Evolutionary conservation across 768 basidiomycete species (phyloP).

Genomic region (Auricularia auricula-judae): DNA sequence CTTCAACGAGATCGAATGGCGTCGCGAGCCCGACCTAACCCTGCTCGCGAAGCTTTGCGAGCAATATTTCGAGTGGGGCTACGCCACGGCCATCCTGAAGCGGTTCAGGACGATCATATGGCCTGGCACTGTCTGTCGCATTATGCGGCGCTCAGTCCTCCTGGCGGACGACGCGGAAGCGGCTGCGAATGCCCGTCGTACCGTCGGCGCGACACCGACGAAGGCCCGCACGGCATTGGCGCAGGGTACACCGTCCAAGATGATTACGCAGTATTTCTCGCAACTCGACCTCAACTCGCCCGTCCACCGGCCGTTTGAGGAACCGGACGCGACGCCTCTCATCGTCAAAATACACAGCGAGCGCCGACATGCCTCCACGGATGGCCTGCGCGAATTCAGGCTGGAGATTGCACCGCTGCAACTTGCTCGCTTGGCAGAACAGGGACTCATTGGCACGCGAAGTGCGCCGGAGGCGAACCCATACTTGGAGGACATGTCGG

Average conservation of each 20-base stretch:
- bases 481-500: constrained; percentile 37
- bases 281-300: constrained; percentile 27
- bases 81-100: constrained; percentile 69
- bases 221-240: constrained; percentile 21
- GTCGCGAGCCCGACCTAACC: constrained; percentile 52
- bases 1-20: constrained; percentile 32
- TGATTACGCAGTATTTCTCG: constrained; percentile 48
- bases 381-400: constrained; percentile 65
- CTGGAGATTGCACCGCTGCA: constrained; percentile 60
- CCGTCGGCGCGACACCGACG: constrained; percentile 27
- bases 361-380: constrained; percentile 60
- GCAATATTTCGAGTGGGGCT: constrained; percentile 87
- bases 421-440: constrained; percentile 53
- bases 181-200: constrained; percentile 1
- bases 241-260: constrained; percentile 35
- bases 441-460: constrained; percentile 55
- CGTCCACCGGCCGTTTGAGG: constrained; percentile 17
- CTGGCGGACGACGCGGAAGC: constrained; percentile 27
- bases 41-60: constrained; percentile 74
- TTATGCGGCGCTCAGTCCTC: constrained; percentile 54
- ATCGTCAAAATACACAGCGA: constrained; percentile 56
- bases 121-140: constrained; percentile 60
- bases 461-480: constrained; percentile 27
- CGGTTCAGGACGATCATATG: constrained; percentile 78
- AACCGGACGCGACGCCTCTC: constrained; percentile 29